Percentiles rank a stretch among this genome's conserved stretches.
Conservation (phyloP, 2,329 filamentous ascomycete genomes). For the Ceratocystis lukuohia region DNA sequence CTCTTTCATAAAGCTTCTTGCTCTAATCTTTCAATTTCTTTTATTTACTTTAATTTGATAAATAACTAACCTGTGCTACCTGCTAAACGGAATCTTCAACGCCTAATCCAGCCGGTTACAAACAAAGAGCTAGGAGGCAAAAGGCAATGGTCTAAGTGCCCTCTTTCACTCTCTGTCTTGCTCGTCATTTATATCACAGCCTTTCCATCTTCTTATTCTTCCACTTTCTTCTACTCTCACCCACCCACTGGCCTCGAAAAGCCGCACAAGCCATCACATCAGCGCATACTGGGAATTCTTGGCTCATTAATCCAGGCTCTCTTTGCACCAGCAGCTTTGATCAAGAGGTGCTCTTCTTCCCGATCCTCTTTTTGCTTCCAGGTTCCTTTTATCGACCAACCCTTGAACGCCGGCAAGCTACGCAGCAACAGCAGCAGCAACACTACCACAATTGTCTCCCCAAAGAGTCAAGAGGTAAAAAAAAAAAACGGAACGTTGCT, state of each 20-base stretch:
- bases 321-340: constrained; percentile 6
- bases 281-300: constrained; percentile 4
- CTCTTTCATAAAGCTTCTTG: neutral
- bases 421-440: neutral
- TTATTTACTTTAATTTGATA: neutral
- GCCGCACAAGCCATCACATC: constrained; percentile 7
- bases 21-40: neutral
- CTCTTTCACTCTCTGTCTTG: neutral
- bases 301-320: constrained; percentile 5
- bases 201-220: neutral
- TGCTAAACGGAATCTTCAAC: neutral
- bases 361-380: constrained; percentile 1
- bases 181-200: neutral
- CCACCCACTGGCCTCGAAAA: neutral
- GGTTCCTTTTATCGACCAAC: constrained; percentile 1
- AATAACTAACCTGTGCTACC: neutral
- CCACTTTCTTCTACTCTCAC: neutral
- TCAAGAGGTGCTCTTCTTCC: constrained; percentile 6
- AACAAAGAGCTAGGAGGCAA: neutral
- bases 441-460: neutral
- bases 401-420: neutral
- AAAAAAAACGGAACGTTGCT: neutral
- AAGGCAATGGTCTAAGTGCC: neutral
- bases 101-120: neutral
- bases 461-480: neutral